Base-by-base conservation (phyloP, 2,329 filamentous ascomycete species). In the Cytospora paraplurivora region DNA sequence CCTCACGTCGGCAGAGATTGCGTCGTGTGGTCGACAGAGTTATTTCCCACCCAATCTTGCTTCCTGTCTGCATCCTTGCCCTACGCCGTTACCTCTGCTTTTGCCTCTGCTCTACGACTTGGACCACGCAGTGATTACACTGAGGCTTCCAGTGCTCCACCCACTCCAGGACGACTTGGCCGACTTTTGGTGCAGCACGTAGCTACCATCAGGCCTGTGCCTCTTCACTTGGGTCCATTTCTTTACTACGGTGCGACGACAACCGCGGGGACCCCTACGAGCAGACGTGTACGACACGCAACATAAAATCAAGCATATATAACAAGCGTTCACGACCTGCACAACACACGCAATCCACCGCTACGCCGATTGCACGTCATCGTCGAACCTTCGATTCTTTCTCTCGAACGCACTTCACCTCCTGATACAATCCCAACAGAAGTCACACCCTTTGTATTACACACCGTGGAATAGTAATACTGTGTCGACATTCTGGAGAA, bases 1-100 rank as follows among this genome's bases (percentile, higher is more conserved):
- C 51, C 47, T 33, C 44, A 52, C 51, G 51, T 61, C 58, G 58
- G 55, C 58, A 61, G 58, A 61, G 58, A 54, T 52, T 61, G 58
- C 58, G 54, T 61, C 38, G 58, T 61, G 58, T 44, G 58, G 58
- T 35, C 47, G 53, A 61, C 38, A 61, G 38, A 53, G 37, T 33
- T 35, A 17, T 15, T 19, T 47, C n/a, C 27, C 27, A 27, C 27
- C 19, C 37, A 37, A 21, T 15, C 7, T 49, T 47, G 19, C 55
- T 34, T 57, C 19, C 19, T 54, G 19, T 21, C 19, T 55, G 17
- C 21, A 6, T 35, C 12, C 44, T 21, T 34, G 13, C 58, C 15
- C 50, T 49, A 35, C 50, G 27, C 27, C 27, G 27, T 4, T 27
- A 27, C 27, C 27, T 17, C 55, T 44, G 32, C 19, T n/a, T 58